These are phyloP conservation scores for Cenchrus purpureus DNA, from an alignment of 176 grass and related monocot genomes.

Conservation along the genomic window DNA sequence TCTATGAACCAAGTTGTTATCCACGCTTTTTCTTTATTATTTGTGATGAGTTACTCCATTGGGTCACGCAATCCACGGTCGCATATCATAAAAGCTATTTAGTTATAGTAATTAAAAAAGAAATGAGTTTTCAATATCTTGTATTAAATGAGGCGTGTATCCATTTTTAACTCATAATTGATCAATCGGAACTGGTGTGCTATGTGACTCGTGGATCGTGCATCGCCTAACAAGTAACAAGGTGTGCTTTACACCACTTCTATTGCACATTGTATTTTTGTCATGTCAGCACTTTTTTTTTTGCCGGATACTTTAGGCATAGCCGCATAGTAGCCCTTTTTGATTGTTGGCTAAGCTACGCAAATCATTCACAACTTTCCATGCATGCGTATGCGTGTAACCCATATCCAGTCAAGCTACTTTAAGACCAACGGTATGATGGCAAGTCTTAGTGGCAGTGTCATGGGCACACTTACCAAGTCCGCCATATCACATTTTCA, in stretches of 20 bases:
- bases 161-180: neutral
- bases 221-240: neutral
- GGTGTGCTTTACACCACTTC: constrained; percentile 1
- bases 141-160: neutral
- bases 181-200: neutral
- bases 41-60: constrained; percentile 4
- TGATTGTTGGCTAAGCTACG: constrained; percentile 27
- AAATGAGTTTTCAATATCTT: too few relatives aligned
- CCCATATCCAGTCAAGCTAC: constrained; percentile 30
- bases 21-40: neutral
- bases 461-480: too few relatives aligned
- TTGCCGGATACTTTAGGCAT: neutral
- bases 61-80: constrained; percentile 8
- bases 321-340: constrained; percentile 4
- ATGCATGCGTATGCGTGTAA: constrained; percentile 38
- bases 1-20: neutral
- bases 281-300: constrained; percentile 26
- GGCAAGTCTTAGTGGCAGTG: too few relatives aligned
- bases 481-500: too few relatives aligned
- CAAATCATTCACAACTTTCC: constrained; percentile 28
- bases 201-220: neutral
- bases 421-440: constrained; percentile 17
- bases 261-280: constrained; percentile 24
- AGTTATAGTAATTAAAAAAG: too few relatives aligned
- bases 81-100: neutral